Evolutionary conservation across 371 early-diverging fungal species (phyloP).

Genomic region (Choanephora cucurbitarum): DNA sequence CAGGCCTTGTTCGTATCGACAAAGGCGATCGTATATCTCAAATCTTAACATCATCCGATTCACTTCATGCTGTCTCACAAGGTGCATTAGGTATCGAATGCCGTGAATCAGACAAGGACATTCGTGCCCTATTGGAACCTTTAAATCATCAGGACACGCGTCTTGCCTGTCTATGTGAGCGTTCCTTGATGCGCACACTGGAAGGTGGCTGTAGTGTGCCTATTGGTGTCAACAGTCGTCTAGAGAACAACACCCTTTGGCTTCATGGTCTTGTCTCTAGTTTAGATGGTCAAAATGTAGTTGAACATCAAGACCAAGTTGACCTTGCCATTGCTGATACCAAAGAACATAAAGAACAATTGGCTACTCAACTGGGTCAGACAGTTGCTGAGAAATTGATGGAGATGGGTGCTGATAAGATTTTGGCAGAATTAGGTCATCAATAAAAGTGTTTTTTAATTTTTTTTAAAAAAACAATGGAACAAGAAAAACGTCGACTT

Average conservation of each 20-base stretch:
- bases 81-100: slow-evolving; percentile 92
- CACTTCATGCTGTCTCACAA: slow-evolving; percentile 94
- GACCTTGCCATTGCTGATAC: slow-evolving; percentile 35
- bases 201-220: slow-evolving; percentile 98
- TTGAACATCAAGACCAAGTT: slow-evolving; percentile 49
- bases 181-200: slow-evolving; percentile 85
- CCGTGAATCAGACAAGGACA: slow-evolving; percentile 65
- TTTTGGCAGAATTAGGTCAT: slow-evolving; percentile 37
- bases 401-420: slow-evolving; percentile 37
- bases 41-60: slow-evolving; percentile 59
- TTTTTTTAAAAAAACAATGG: slow-evolving; percentile 46
- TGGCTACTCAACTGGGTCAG: slow-evolving; percentile 30
- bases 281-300: slow-evolving; percentile 66
- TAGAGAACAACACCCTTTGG: slow-evolving; percentile 45
- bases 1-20: slow-evolving; percentile 81
- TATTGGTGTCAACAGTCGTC: slow-evolving; percentile 82
- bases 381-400: slow-evolving; percentile 32
- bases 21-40: slow-evolving; percentile 73
- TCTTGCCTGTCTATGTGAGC: slow-evolving; percentile 79
- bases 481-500: slow-evolving; percentile 57
- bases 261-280: slow-evolving; percentile 70
- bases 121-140: slow-evolving; percentile 46
- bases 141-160: slow-evolving; percentile 73
- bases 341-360: slow-evolving; percentile 31
- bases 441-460: too few relatives aligned